Conservation (phyloP, 768 basidiomycete species). For the Ramaria rubella region DNA sequence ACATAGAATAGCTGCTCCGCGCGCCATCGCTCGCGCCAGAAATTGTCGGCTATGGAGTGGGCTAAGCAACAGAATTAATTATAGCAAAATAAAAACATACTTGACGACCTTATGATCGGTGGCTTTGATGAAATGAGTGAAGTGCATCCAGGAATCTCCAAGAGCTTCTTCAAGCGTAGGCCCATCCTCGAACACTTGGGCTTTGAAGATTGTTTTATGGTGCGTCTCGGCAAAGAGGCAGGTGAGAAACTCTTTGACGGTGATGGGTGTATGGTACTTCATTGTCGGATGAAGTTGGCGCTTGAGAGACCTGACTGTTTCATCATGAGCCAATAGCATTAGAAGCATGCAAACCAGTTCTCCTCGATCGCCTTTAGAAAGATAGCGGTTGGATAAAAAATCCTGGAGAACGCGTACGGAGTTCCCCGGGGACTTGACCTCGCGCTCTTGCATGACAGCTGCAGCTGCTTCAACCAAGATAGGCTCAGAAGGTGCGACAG, state of each 20-base stretch:
- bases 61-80: neutral
- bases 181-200: neutral
- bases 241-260: neutral
- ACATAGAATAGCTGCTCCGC: constrained; percentile 26
- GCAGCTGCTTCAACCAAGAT: constrained; percentile 26
- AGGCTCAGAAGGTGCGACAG: constrained; percentile 23
- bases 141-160: constrained; percentile 18
- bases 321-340: constrained; percentile 21
- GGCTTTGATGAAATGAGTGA: constrained; percentile 29
- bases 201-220: neutral
- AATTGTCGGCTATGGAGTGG: neutral
- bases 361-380: constrained; percentile 21
- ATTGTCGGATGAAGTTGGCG: neutral
- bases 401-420: neutral
- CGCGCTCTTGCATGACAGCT: constrained; percentile 14
- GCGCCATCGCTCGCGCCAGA: constrained; percentile 4
- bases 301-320: too few relatives aligned
- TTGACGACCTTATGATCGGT: constrained; percentile 14
- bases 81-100: neutral
- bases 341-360: constrained; percentile 19
- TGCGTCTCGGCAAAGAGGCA: neutral
- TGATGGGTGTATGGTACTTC: neutral
- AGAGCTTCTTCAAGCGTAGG: constrained; percentile 15
- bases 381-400: neutral
- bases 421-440: neutral